Evolutionary conservation across 2,329 filamentous ascomycete species (phyloP).

Genomic region (Colletotrichum chlorophyti): DNA sequence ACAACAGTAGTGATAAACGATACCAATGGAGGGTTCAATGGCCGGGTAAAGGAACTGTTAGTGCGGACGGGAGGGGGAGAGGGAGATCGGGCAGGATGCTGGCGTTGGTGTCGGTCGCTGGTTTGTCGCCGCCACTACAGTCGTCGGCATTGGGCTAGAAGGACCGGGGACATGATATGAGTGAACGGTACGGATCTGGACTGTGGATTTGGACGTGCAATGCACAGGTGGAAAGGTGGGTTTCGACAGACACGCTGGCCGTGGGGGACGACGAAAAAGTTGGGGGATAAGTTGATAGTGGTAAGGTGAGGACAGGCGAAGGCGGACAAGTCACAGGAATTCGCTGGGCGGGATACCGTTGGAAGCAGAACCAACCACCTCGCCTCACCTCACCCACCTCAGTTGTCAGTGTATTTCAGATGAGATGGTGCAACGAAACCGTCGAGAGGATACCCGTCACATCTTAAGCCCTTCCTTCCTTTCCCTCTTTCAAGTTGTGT

Average conservation of each 20-base stretch:
- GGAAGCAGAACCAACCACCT: conserved; percentile 1
- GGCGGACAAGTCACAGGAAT: not conserved
- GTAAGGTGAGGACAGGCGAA: not conserved
- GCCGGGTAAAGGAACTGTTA: no score
- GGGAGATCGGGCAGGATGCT: not conserved
- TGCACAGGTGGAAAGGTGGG: conserved; percentile 12
- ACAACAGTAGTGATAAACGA: no score
- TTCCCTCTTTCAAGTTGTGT: no score
- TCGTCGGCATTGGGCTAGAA: conserved; percentile 27
- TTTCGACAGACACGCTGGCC: conserved; percentile 9
- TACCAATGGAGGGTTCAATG: no score
- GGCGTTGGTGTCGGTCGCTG: not conserved
- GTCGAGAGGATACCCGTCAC: no score
- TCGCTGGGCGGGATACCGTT: not conserved
- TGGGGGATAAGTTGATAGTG: not conserved
- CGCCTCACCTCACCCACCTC: no score
- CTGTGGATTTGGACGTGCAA: not conserved
- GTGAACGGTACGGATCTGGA: not conserved
- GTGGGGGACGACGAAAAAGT: no score
- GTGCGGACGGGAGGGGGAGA: not conserved
- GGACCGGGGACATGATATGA: not conserved
- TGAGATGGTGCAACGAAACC: no score
- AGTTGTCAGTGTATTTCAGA: no score
- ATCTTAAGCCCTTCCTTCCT: no score
- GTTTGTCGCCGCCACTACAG: conserved; percentile 6